phyloP scores from a whole-genome alignment of 371 early-diverging fungal genomes.

The Mucor indicus region DNA sequence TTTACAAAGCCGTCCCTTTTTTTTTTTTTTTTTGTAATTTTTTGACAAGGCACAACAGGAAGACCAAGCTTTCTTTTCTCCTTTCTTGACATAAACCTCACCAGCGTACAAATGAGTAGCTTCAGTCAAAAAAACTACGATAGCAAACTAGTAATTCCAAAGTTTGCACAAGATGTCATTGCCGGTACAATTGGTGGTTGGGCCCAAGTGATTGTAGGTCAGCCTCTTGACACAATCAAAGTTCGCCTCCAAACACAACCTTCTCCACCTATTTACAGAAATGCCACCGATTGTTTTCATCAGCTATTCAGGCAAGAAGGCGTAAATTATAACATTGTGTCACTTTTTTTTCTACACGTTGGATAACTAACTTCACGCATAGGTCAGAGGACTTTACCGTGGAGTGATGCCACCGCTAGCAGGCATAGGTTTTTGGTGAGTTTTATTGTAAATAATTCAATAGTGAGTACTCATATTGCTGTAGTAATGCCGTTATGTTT shows the following conservation, averaged over 20 bases:
- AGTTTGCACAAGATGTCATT: constrained; percentile 60
- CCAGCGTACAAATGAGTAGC: too few species aligned
- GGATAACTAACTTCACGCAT: not conserved
- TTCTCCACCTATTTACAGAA: constrained; percentile 63
- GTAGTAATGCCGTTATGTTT: constrained; percentile 83
- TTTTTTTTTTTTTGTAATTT: too few species aligned
- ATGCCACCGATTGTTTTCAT: constrained; percentile 72
- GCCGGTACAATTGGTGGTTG: constrained; percentile 88
- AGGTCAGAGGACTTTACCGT: constrained; percentile 77
- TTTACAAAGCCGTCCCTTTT: too few species aligned
- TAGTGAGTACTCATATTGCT: not conserved
- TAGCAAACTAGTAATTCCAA: constrained; percentile 36
- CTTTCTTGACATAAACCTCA: too few species aligned
- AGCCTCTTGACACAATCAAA: constrained; percentile 79
- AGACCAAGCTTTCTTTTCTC: too few species aligned
- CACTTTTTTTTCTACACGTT: not conserved
- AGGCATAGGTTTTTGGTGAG: constrained; percentile 83
- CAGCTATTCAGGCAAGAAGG: constrained; percentile 74
- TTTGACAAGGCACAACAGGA: too few species aligned
- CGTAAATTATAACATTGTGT: constrained; percentile 32
- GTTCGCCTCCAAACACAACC: constrained; percentile 83
- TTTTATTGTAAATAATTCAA: too few species aligned
- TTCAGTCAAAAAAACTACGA: too few species aligned
- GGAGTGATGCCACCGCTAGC: constrained; percentile 81
- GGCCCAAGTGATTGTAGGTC: constrained; percentile 82